phyloP scores from a whole-genome alignment of 495 filamentous ascomycete genomes.

The Podospora anserina region DNA sequence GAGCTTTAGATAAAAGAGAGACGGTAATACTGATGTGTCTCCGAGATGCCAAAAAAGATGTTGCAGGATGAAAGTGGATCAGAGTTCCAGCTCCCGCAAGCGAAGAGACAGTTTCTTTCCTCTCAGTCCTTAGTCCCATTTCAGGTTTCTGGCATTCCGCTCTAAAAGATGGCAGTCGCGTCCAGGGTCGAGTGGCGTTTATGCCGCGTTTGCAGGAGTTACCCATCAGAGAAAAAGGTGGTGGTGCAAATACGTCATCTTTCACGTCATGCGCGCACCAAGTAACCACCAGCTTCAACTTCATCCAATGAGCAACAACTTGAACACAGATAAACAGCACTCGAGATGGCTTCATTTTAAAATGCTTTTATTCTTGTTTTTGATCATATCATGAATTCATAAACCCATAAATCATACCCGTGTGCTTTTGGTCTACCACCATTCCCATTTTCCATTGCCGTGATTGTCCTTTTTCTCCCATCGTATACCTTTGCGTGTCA shows the following conservation, averaged over 20 bases:
- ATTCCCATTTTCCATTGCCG: neutral
- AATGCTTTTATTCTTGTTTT: neutral
- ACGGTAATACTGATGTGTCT: neutral
- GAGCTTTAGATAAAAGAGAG: neutral
- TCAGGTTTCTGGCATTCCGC: neutral
- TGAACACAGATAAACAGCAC: neutral
- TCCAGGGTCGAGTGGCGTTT: neutral
- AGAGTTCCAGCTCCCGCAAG: neutral
- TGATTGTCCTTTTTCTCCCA: neutral
- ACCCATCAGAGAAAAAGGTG: neutral
- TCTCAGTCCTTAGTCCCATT: neutral
- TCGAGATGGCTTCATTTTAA: neutral
- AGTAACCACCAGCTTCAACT: neutral
- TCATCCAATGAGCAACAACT: neutral
- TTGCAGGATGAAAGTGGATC: neutral
- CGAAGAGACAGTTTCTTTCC: neutral
- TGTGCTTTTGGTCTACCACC: neutral
- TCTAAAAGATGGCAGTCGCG: neutral
- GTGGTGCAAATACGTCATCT: neutral
- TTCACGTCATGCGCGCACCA: neutral
- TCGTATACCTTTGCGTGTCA: neutral
- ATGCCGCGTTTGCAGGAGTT: neutral
- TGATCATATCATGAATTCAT: neutral
- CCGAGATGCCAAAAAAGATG: neutral
- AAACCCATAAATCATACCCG: neutral